Conservation (phyloP, 352 stramenopile species). For the Globisporangium lucens region DNA sequence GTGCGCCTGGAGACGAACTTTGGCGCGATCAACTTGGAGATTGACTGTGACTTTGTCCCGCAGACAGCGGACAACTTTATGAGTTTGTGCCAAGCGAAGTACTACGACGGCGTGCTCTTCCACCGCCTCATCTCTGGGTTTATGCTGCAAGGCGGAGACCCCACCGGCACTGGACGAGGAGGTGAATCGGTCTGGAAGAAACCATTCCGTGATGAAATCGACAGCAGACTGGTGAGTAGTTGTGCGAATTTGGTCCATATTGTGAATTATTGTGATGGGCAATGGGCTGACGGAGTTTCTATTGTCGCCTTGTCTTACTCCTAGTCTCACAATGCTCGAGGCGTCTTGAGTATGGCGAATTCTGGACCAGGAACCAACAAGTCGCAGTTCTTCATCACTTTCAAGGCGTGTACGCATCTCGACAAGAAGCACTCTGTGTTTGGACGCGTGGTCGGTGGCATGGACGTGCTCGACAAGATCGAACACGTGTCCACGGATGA, state of each 20-base stretch:
- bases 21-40: slow-evolving; percentile 93
- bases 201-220: slow-evolving; percentile 96
- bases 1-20: slow-evolving; percentile 94
- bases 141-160: slow-evolving; percentile 94
- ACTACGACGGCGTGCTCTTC: slow-evolving; percentile 95
- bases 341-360: slow-evolving; percentile 97
- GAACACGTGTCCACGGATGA: slow-evolving; percentile 70
- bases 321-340: slow-evolving; percentile 82
- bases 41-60: slow-evolving; percentile 97
- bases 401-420: slow-evolving; percentile 93
- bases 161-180: slow-evolving; percentile 93
- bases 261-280: neutral
- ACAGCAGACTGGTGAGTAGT: slow-evolving; percentile 85
- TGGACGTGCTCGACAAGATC: slow-evolving; percentile 81
- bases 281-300: neutral
- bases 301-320: neutral
- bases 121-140: slow-evolving; percentile 97
- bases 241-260: neutral
- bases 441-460: slow-evolving; percentile 91
- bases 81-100: slow-evolving; percentile 87
- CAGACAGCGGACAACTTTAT: slow-evolving; percentile 97
- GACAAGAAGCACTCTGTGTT: slow-evolving; percentile 99
- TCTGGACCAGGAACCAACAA: slow-evolving; percentile 93
- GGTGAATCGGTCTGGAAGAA: slow-evolving; percentile 94
- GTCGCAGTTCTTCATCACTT: slow-evolving; percentile 99